Percentiles rank a stretch among this genome's conserved stretches.
These are phyloP conservation scores for Saturnispora bothae DNA, from an alignment of 805 yeast species.

Conservation along the genomic window DNA sequence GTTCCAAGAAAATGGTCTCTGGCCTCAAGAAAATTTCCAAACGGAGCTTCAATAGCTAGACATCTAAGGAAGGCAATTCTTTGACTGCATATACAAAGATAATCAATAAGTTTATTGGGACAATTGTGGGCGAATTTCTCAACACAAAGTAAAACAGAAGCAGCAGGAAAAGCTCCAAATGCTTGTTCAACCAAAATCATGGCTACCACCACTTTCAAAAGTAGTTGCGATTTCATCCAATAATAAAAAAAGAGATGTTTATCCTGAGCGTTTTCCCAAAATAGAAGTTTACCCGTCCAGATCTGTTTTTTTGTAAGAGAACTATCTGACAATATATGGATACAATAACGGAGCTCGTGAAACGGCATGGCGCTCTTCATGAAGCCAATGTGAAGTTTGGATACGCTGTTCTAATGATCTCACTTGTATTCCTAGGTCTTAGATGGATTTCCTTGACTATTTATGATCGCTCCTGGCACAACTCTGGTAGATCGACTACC, in stretches of 20 bases:
- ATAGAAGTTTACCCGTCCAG: background rate
- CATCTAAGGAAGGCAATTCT: conserved; percentile 26
- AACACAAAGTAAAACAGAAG: conserved; percentile 20
- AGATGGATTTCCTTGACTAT: conserved; percentile 10
- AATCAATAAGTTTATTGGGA: conserved; percentile 20
- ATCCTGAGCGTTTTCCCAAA: background rate
- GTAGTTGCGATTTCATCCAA: background rate
- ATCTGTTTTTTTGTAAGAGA: background rate
- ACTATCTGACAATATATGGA: background rate
- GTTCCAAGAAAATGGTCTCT: conserved; percentile 41
- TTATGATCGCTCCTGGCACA: conserved; percentile 29
- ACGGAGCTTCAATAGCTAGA: conserved; percentile 27
- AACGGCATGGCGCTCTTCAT: conserved; percentile 46
- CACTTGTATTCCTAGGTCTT: conserved; percentile 26
- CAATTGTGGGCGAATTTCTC: conserved; percentile 13
- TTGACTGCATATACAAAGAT: conserved; percentile 28
- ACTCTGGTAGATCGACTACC: conserved; percentile 30
- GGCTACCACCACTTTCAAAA: too few species aligned
- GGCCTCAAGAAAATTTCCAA: conserved; percentile 33
- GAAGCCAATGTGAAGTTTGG: conserved; percentile 53
- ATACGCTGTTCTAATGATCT: conserved; percentile 34
- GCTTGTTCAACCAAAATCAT: background rate
- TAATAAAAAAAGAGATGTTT: background rate
- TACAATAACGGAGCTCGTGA: conserved; percentile 6
- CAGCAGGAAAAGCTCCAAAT: conserved; percentile 14